Base-by-base conservation (phyloP, 2,329 filamentous ascomycete species). In the Mariannaea sp. region DNA sequence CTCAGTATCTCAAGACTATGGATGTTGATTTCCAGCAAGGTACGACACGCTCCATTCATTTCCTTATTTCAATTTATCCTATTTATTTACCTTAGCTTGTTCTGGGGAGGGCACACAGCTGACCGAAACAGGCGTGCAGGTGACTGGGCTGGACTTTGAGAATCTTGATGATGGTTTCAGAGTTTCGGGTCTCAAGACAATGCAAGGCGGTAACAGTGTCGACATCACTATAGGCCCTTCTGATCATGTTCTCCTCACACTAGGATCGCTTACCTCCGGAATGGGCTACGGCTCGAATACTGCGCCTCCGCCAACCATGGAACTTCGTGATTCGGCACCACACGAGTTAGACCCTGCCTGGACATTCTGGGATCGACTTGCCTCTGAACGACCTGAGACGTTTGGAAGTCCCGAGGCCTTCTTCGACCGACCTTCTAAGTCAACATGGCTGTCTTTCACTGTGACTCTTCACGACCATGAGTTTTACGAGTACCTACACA, bases 371-470 rank as follows among this genome's bases (percentile, higher is more conserved):
- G 64, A 66, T n/a, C 46, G 45, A 19, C 53, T 66, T 13, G 53
- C 64, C 1, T 17, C 65, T 9, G 52, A 62, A 1, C 64, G 58
- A 0, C 64, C 64, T 1, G n/a, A 22, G 10, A 56, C 45, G 1
- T 66, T 66, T 27, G 64, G 64, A 13, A 66, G 66, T 33, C 64
- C 64, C 0, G 61, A 66, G 10, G 64, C 55, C 2, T 66, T 66
- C 47, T 66, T 66, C 35, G 64, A 66, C n/a, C 60, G 64, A 1
- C 64, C 64, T 0, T 65, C 61, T 19, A 66, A 66, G 40, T 66
- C 64, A 8, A 66, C 58, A 1, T 66, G 64, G 64, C 58, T 66
- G 8, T 66, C 64, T 3, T 66, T 66, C 20, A 66, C 64, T 1
- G 53, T 61, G 0, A 66, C 64, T 0, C 54, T 66, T n/a, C 61